These are phyloP conservation scores for Lonicera japonica DNA, from an alignment of 129 eudicot species.

Conservation along the genomic window DNA sequence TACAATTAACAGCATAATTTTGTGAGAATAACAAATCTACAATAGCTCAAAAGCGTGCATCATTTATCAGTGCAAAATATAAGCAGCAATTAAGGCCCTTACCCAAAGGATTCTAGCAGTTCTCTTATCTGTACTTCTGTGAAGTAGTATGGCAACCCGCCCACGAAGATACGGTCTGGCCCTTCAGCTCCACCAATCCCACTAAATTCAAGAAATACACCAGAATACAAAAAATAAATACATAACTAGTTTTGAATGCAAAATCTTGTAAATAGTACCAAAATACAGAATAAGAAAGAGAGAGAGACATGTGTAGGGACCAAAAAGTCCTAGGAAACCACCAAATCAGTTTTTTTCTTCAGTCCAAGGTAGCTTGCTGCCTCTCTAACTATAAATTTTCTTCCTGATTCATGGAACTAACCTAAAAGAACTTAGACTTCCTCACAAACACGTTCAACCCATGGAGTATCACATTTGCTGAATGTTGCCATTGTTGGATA, in stretches of 20 bases:
- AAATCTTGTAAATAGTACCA: background rate
- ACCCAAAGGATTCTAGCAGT: constrained; percentile 89
- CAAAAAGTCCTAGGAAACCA: background rate
- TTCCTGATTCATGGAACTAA: background rate
- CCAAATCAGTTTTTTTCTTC: background rate
- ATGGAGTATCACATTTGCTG: background rate
- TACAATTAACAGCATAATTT: constrained; percentile 4
- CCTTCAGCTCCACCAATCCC: constrained; percentile 79
- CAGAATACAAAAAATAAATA: background rate
- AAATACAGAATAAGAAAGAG: background rate
- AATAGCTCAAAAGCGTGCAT: background rate
- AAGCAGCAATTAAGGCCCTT: constrained; percentile 15
- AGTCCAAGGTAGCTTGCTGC: background rate
- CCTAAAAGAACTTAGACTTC: background rate
- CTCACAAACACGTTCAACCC: background rate
- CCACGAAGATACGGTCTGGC: constrained; percentile 86
- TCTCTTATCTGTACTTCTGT: constrained; percentile 79
- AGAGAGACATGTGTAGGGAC: too few species aligned
- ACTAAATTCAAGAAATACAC: constrained; percentile 24
- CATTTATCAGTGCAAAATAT: background rate
- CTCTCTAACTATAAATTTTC: background rate
- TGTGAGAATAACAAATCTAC: constrained; percentile 1
- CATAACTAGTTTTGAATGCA: constrained; percentile 3
- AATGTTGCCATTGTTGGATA: background rate
- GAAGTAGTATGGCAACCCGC: constrained; percentile 82